Conservation (phyloP, 2,329 filamentous ascomycete species). For the Colletotrichum lini region DNA sequence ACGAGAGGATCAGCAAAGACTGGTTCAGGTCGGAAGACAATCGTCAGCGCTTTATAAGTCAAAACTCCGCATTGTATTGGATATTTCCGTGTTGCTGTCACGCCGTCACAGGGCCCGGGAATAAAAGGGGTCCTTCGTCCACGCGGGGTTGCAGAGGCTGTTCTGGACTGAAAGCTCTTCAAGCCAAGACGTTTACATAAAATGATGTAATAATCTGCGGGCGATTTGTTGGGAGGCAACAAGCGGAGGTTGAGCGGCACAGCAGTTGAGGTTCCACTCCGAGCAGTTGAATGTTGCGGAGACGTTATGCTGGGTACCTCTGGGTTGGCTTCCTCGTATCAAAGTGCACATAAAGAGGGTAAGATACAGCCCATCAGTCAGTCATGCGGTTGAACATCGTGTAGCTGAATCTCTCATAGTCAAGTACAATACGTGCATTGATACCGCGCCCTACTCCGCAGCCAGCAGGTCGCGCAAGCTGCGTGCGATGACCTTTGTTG, state of each 20-base stretch:
- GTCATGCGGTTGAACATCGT: no score
- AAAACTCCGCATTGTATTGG: neutral
- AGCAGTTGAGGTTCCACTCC: neutral
- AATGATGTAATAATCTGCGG: slow-evolving; percentile 28
- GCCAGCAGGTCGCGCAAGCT: slow-evolving; percentile 18
- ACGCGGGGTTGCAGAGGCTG: neutral
- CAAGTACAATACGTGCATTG: neutral
- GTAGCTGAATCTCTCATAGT: neutral
- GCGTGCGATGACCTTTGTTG: slow-evolving; percentile 26
- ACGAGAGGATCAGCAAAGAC: neutral
- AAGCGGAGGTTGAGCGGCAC: slow-evolving; percentile 19
- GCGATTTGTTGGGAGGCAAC: neutral
- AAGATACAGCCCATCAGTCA: no score
- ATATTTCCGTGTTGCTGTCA: neutral
- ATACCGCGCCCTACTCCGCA: neutral
- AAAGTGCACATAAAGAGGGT: no score
- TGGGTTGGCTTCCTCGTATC: no score
- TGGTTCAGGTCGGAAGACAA: neutral
- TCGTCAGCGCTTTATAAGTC: neutral
- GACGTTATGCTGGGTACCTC: no score
- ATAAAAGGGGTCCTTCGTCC: neutral
- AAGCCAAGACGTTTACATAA: slow-evolving; percentile 10
- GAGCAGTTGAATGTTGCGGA: neutral
- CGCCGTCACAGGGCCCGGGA: neutral
- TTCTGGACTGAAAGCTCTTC: neutral